Base-by-base conservation (phyloP, 2,329 filamentous ascomycete species). In the Penicillium sp. region DNA sequence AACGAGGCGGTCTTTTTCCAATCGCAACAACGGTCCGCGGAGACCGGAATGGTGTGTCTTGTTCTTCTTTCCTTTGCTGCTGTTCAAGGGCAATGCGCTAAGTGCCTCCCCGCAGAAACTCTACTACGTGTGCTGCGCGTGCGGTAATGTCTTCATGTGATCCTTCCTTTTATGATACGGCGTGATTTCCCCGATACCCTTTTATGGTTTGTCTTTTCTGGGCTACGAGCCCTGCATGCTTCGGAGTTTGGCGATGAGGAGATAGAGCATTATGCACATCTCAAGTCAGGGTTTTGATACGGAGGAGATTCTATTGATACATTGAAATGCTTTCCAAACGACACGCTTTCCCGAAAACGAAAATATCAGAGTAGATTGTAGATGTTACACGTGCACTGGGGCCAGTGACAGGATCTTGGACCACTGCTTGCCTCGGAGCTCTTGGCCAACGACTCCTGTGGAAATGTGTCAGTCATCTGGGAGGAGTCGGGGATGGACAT, bases 1-100 rank as follows among this genome's bases (percentile, higher is more conserved):
- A 81, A 82, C 56, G 90, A 97, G 71, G 89, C 90, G 31, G 94
- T 98, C 45, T 98, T 95, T 73, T 98, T 98, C 75, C 93, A 98
- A 73, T 96, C 90, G 47, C 93, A 98, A 66, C 90, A 97, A 74
- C 86, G 93, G 69, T 95, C 86, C 55, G 87, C 88, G 33, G 90
- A 97, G 69, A 98, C 93, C 30, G 93, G 93, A 73, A 98, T 98
- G 93, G 93, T 97, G 70, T 76, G 86, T 28, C 29, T 26, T 28
- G 25, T 27, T 21, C 28, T 59, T 37, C 4, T 41, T 16, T 28
- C 33, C 19, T 28, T 17, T 40, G 7, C 11, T 8, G 33, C 7
- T 20, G 41, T 26, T 20, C 17, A 17, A 32, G 14, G 27, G 13
- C 27, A 16, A 32, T 19, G 13, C 18, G 37, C 51, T 60, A 40